These are phyloP conservation scores for Cafeteria roenbergensis DNA, from an alignment of 108 stramenopile genomes.

Conservation along the genomic window DNA sequence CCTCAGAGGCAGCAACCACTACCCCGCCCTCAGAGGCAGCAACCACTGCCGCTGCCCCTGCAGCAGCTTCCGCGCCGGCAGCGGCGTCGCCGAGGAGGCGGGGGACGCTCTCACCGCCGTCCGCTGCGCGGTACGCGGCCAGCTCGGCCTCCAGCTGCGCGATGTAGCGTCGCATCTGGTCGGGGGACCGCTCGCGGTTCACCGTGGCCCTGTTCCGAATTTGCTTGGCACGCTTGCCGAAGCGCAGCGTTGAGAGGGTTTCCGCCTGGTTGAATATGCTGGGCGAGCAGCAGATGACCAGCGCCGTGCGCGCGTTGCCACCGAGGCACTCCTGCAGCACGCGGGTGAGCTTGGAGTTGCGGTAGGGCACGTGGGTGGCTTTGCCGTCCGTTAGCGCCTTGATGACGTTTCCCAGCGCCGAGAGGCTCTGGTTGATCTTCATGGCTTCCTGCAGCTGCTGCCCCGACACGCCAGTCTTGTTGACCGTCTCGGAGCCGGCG, in stretches of 20 bases:
- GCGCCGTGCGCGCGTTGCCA: slow-evolving; percentile 70
- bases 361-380: slow-evolving; percentile 32
- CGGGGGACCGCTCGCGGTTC: slow-evolving; percentile 15
- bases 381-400: slow-evolving; percentile 26
- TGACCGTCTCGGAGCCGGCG: slow-evolving; percentile 94
- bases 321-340: slow-evolving; percentile 70
- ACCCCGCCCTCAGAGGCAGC: background rate
- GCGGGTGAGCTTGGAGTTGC: slow-evolving; percentile 81
- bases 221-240: slow-evolving; percentile 70
- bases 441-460: slow-evolving; percentile 21
- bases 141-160: slow-evolving; percentile 8
- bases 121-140: background rate
- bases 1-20: background rate
- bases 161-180: slow-evolving; percentile 22
- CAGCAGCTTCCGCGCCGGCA: too few relatives aligned
- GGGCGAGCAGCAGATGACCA: slow-evolving; percentile 68
- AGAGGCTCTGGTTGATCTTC: slow-evolving; percentile 25
- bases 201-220: slow-evolving; percentile 63
- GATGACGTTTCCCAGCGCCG: slow-evolving; percentile 33
- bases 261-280: slow-evolving; percentile 57
- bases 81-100: too few relatives aligned
- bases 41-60: background rate
- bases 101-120: background rate
- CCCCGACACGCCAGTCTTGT: slow-evolving; percentile 63
- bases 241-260: slow-evolving; percentile 77